Conservation (phyloP, 768 basidiomycete genomes). For the Thelephora aurantiotincta region DNA sequence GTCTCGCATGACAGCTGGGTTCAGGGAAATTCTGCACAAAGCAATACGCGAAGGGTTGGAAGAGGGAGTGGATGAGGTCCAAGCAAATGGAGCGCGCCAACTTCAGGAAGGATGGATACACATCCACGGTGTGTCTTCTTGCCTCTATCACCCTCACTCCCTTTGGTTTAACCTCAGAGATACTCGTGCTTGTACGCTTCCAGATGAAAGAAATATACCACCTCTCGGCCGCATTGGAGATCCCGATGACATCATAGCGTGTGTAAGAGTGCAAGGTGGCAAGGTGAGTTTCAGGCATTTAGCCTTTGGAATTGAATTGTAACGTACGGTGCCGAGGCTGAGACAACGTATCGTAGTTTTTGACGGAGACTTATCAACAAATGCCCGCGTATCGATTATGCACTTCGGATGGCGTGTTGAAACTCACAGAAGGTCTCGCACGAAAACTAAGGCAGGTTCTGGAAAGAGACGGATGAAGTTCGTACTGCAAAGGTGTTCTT, state of each 20-base stretch:
- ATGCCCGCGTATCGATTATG: slow-evolving; percentile 80
- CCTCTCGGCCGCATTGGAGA: slow-evolving; percentile 65
- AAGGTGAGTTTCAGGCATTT: slow-evolving; percentile 26
- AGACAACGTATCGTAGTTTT: slow-evolving; percentile 28
- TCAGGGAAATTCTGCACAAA: slow-evolving; percentile 45
- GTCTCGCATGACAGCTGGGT: slow-evolving; percentile 28
- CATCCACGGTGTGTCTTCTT: slow-evolving; percentile 35
- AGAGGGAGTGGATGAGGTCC: slow-evolving; percentile 50
- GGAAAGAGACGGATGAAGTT: slow-evolving; percentile 7
- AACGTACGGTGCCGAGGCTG: not conserved
- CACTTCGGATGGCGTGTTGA: slow-evolving; percentile 56
- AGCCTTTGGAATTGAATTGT: not conserved
- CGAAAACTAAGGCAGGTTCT: slow-evolving; percentile 28
- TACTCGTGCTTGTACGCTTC: not conserved
- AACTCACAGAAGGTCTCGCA: slow-evolving; percentile 55
- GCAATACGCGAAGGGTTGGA: slow-evolving; percentile 38
- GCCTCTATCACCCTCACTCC: not conserved
- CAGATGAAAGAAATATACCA: slow-evolving; percentile 66
- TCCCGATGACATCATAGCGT: slow-evolving; percentile 72
- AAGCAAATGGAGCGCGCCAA: slow-evolving; percentile 50
- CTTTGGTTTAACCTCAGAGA: not conserved
- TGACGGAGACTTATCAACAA: slow-evolving; percentile 59
- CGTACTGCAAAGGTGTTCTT: no score
- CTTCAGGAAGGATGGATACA: slow-evolving; percentile 79
- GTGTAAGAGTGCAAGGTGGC: slow-evolving; percentile 58